Percentiles rank a stretch among this genome's conserved stretches.
These are phyloP conservation scores for Mycena sanguinolenta DNA, from an alignment of 768 basidiomycete genomes.

Conservation along the genomic window DNA sequence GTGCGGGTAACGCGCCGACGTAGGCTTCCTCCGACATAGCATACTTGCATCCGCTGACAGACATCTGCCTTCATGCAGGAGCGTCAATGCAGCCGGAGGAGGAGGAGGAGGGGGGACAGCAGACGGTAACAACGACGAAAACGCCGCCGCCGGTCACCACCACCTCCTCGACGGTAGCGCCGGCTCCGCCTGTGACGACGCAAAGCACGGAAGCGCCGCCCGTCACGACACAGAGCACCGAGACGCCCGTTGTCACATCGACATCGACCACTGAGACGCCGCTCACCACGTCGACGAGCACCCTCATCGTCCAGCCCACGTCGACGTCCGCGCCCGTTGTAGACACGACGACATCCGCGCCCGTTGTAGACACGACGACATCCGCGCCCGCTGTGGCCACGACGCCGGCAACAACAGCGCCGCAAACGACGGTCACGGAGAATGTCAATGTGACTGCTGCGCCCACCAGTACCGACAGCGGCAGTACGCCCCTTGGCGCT, in stretches of 20 bases:
- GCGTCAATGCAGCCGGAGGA: background rate
- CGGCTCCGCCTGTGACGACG: too few species aligned
- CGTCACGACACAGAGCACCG: background rate
- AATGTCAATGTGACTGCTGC: background rate
- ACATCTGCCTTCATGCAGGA: background rate
- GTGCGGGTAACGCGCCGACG: background rate
- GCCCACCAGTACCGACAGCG: background rate
- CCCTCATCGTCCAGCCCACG: too few species aligned
- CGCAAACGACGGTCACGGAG: background rate
- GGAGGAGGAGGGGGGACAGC: background rate
- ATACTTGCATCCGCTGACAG: background rate
- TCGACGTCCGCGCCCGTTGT: background rate
- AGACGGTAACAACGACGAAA: background rate
- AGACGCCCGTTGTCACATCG: too few species aligned
- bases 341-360: background rate
- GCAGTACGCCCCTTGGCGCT: background rate
- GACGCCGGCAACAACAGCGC: background rate
- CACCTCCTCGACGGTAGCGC: background rate
- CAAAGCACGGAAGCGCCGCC: too few species aligned
- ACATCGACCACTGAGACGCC: background rate
- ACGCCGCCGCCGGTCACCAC: background rate
- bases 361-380: too few species aligned
- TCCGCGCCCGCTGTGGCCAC: background rate
- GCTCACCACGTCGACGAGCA: background rate
- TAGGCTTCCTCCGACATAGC: background rate